A percentile compares a stretch with the other conserved stretches of the same genome.
These are phyloP conservation scores for Candida quercuum DNA, from an alignment of 805 yeast genomes.

Conservation along the genomic window DNA sequence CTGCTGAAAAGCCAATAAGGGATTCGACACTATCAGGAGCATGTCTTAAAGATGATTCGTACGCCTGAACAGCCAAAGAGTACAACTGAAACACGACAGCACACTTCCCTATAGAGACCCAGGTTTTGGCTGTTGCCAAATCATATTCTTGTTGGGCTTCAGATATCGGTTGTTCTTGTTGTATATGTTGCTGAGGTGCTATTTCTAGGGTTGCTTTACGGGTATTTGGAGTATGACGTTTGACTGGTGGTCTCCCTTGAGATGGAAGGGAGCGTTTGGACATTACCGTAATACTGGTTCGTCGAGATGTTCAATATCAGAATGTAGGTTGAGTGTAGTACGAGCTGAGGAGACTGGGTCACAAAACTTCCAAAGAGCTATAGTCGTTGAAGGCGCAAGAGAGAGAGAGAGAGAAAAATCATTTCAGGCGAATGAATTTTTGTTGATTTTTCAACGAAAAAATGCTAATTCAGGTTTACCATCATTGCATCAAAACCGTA, in stretches of 20 bases:
- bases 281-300: conserved; percentile 6
- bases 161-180: not conserved
- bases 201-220: conserved; percentile 1
- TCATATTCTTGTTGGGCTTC: conserved; percentile 9
- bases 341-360: not conserved
- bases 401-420: not conserved
- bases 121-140: conserved; percentile 14
- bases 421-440: conserved; percentile 1
- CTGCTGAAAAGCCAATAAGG: conserved; percentile 10
- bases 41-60: conserved; percentile 19
- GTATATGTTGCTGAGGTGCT: conserved; percentile 1
- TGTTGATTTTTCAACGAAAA: not conserved
- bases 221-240: conserved; percentile 11
- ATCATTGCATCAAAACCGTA: not conserved
- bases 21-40: conserved; percentile 20
- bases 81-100: conserved; percentile 16
- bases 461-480: not conserved
- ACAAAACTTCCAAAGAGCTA: not conserved
- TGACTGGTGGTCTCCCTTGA: conserved; percentile 11
- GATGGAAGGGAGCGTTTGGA: conserved; percentile 16
- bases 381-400: not conserved
- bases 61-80: conserved; percentile 16
- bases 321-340: too few species aligned
- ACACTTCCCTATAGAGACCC: conserved; percentile 20
- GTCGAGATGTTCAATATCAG: too few species aligned